These are phyloP conservation scores for Hirsutella rhossiliensis DNA, from an alignment of 2,329 filamentous ascomycete genomes.

Conservation along the genomic window DNA sequence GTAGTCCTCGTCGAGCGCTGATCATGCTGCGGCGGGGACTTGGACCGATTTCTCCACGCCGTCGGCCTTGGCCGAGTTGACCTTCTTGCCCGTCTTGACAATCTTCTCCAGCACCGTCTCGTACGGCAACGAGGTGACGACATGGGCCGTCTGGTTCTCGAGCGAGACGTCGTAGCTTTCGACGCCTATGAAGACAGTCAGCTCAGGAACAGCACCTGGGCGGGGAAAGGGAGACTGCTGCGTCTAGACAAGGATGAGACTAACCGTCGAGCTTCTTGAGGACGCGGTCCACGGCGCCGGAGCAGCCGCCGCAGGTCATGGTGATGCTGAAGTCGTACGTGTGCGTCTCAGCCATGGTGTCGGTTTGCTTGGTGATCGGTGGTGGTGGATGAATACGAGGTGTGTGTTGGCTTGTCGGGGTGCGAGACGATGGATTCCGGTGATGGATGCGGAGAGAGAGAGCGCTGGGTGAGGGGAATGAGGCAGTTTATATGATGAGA, in stretches of 20 bases:
- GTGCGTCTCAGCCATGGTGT: slow-evolving; percentile 59
- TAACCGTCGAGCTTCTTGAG: slow-evolving; percentile 84
- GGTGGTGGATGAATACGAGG: not conserved
- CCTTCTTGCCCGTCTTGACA: slow-evolving; percentile 88
- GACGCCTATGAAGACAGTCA: slow-evolving; percentile 46
- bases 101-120: slow-evolving; percentile 77
- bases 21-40: slow-evolving; percentile 15
- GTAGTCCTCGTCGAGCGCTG: not conserved
- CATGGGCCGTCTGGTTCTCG: slow-evolving; percentile 69
- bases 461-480: too few species aligned
- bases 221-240: not conserved
- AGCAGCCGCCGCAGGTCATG: slow-evolving; percentile 96
- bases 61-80: slow-evolving; percentile 65
- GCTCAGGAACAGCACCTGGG: not conserved
- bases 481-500: too few species aligned
- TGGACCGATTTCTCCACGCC: slow-evolving; percentile 44
- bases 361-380: not conserved
- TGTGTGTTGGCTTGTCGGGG: too few species aligned
- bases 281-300: slow-evolving; percentile 81
- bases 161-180: slow-evolving; percentile 80
- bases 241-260: slow-evolving; percentile 12
- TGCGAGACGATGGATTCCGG: too few species aligned
- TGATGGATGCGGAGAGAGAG: too few species aligned
- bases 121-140: slow-evolving; percentile 63
- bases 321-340: slow-evolving; percentile 89